phyloP scores from a whole-genome alignment of 495 filamentous ascomycete species.

The Achaetomiella virescens region DNA sequence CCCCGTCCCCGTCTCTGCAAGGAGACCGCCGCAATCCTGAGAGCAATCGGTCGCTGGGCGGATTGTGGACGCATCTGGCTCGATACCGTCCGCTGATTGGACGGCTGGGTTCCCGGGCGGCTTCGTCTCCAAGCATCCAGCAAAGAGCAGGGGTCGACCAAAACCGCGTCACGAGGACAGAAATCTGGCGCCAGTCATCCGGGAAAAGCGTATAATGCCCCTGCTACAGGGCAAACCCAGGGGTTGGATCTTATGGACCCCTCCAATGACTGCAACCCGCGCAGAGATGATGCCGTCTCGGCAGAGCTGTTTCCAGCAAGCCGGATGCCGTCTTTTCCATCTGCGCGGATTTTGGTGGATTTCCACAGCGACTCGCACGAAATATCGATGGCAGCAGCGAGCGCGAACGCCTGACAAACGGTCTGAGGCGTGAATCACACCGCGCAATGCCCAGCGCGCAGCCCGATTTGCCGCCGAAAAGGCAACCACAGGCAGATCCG shows the following conservation, averaged over 20 bases:
- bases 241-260: not conserved
- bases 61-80: not conserved
- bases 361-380: not conserved
- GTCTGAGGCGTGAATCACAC: too few relatives aligned
- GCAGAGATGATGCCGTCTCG: constrained; percentile 12
- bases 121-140: constrained; percentile 1
- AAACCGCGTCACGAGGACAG: constrained; percentile 25
- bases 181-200: constrained; percentile 16
- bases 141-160: constrained; percentile 12
- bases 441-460: too few relatives aligned
- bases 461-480: too few relatives aligned
- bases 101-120: not conserved
- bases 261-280: not conserved
- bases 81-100: constrained; percentile 12
- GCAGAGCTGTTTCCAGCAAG: constrained; percentile 26
- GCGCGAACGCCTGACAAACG: too few relatives aligned
- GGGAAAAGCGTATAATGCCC: constrained; percentile 14
- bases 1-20: too few relatives aligned
- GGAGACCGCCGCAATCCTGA: too few relatives aligned
- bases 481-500: not conserved
- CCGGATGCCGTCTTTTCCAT: constrained; percentile 14
- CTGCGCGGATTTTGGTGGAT: not conserved
- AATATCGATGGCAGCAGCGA: too few relatives aligned
- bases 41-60: too few relatives aligned
- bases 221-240: constrained; percentile 6